phyloP scores from a whole-genome alignment of 1,139 yeast species.

The Kluyveromyces sp. region DNA sequence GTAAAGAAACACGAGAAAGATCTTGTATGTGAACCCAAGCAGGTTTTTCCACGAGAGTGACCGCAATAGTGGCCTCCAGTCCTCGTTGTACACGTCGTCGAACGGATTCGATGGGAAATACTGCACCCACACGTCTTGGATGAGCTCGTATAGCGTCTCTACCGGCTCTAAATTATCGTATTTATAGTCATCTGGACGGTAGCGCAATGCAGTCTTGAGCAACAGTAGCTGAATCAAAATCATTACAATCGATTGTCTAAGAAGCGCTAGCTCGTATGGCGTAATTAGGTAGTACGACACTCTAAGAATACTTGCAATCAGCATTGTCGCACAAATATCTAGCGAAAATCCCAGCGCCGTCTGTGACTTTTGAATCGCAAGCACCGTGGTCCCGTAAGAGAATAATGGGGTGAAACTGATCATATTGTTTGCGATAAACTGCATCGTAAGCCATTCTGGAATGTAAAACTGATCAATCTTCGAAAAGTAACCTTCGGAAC shows the following conservation, averaged over 20 bases:
- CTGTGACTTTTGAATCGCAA: slow-evolving; percentile 53
- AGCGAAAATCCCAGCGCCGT: slow-evolving; percentile 75
- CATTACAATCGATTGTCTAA: slow-evolving; percentile 75
- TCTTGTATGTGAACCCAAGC: slow-evolving; percentile 18
- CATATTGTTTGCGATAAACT: slow-evolving; percentile 33
- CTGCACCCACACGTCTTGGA: slow-evolving; percentile 28
- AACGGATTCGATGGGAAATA: slow-evolving; percentile 22
- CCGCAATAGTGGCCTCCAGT: slow-evolving; percentile 20
- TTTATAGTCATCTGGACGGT: slow-evolving; percentile 39
- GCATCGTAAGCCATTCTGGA: slow-evolving; percentile 39
- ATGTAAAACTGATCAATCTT: slow-evolving; percentile 35
- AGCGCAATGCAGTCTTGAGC: slow-evolving; percentile 53
- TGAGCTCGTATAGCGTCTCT: slow-evolving; percentile 20
- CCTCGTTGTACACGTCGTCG: slow-evolving; percentile 13
- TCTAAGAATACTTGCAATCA: slow-evolving; percentile 65
- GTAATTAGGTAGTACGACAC: slow-evolving; percentile 69
- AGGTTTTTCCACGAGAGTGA: slow-evolving; percentile 16
- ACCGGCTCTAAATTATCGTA: slow-evolving; percentile 27
- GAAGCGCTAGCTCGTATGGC: slow-evolving; percentile 69
- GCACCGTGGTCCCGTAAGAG: slow-evolving; percentile 78
- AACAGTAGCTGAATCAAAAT: slow-evolving; percentile 61
- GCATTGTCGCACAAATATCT: slow-evolving; percentile 88
- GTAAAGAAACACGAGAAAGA: slow-evolving; percentile 26
- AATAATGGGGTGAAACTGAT: slow-evolving; percentile 73
- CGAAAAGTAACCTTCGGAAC: slow-evolving; percentile 24